Percentiles rank a stretch among this genome's conserved stretches.
Conservation (phyloP, 768 basidiomycete genomes). For the Cystobasidium tubakii region DNA sequence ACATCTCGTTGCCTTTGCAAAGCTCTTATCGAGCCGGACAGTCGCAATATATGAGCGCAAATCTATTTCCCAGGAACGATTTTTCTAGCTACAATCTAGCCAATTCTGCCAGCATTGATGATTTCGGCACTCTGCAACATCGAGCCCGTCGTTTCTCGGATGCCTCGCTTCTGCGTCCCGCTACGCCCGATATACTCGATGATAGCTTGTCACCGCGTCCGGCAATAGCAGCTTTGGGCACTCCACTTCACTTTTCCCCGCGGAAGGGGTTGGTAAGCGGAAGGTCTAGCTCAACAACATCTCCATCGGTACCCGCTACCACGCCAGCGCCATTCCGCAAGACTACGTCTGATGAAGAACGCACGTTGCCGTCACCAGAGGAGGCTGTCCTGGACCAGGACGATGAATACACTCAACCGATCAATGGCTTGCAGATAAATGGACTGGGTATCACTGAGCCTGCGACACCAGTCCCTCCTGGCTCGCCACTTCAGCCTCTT, state of each 20-base stretch:
- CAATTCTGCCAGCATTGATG: not conserved
- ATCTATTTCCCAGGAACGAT: conserved; percentile 66
- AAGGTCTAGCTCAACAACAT: not conserved
- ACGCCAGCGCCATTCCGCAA: conserved; percentile 28
- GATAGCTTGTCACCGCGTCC: conserved; percentile 10
- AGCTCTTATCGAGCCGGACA: conserved; percentile 55
- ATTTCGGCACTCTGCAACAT: conserved; percentile 3
- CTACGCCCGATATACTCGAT: conserved; percentile 33
- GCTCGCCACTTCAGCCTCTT: not conserved
- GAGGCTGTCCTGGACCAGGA: not conserved
- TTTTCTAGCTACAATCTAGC: not conserved
- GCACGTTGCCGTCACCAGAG: conserved; percentile 8
- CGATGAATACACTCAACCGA: not conserved
- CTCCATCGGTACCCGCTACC: not conserved
- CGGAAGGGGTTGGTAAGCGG: not conserved
- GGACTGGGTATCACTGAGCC: conserved; percentile 12
- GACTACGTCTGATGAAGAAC: conserved; percentile 20
- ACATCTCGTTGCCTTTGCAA: conserved; percentile 56
- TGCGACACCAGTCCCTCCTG: not conserved
- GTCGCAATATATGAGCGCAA: conserved; percentile 80
- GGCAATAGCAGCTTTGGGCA: not conserved
- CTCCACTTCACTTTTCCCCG: not conserved
- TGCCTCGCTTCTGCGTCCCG: conserved; percentile 25
- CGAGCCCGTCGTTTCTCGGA: conserved; percentile 28
- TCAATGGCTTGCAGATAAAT: not conserved